These are phyloP conservation scores for Cydonia oblonga DNA, from an alignment of 331 rosid species.

Conservation along the genomic window DNA sequence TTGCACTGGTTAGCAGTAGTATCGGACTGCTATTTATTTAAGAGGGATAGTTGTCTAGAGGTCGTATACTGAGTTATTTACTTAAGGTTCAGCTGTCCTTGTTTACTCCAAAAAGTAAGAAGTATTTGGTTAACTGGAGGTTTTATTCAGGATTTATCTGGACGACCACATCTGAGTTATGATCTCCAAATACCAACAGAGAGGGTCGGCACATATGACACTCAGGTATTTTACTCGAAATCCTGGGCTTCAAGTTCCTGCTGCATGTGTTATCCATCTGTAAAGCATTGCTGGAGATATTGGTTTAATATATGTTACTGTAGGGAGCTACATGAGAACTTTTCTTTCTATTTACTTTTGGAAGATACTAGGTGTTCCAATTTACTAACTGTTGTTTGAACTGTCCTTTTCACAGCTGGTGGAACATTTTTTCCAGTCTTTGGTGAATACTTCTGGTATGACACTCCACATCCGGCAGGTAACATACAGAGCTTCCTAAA, in stretches of 20 bases:
- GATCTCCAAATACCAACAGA: conserved; percentile 72
- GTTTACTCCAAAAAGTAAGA: background rate
- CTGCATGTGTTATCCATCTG: background rate
- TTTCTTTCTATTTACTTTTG: background rate
- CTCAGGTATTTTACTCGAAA: conserved; percentile 53
- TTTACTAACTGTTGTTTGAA: background rate
- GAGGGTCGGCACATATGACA: conserved; percentile 85
- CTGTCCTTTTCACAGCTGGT: conserved; percentile 47
- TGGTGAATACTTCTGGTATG: conserved; percentile 98
- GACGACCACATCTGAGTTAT: conserved; percentile 75
- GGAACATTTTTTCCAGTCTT: conserved; percentile 96
- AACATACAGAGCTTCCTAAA: conserved; percentile 11
- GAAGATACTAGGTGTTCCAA: background rate
- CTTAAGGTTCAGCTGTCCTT: background rate
- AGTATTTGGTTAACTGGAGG: background rate
- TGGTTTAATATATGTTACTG: background rate
- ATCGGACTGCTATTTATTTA: background rate
- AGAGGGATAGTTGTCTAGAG: too few relatives aligned
- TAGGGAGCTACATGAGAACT: background rate
- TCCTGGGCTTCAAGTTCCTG: conserved; percentile 1
- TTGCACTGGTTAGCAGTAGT: background rate
- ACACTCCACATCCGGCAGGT: conserved; percentile 96
- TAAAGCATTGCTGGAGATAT: background rate
- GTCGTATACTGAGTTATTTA: too few relatives aligned
- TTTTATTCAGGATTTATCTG: conserved; percentile 82